phyloP scores from a whole-genome alignment of 805 yeast genomes.

The Pichia ethanolica region DNA sequence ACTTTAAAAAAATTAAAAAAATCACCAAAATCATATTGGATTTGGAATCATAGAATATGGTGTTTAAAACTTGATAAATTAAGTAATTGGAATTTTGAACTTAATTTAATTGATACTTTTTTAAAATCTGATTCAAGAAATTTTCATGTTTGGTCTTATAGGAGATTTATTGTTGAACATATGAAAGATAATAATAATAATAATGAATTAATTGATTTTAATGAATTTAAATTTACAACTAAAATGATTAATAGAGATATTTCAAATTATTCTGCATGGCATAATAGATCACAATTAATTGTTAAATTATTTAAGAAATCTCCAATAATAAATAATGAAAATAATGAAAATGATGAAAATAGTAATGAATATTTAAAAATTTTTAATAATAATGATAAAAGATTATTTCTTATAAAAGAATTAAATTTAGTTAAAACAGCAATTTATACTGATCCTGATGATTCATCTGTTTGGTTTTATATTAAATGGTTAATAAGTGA shows the following conservation, averaged over 20 bases:
- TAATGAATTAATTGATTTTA: conserved; percentile 21
- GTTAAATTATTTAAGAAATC: conserved; percentile 37
- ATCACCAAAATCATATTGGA: conserved; percentile 91
- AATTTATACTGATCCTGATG: conserved; percentile 87
- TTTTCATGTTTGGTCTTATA: conserved; percentile 93
- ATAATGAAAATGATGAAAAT: conserved; percentile 6
- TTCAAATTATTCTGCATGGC: conserved; percentile 95
- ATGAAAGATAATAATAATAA: conserved; percentile 14
- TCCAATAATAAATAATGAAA: conserved; percentile 8
- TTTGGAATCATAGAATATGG: conserved; percentile 94
- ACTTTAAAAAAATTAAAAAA: conserved; percentile 49
- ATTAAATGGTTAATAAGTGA: conserved; percentile 67
- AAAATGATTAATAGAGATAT: conserved; percentile 72
- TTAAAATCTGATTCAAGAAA: conserved; percentile 72
- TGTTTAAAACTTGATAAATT: conserved; percentile 42
- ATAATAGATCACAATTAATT: conserved; percentile 69
- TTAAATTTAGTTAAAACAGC: conserved; percentile 70
- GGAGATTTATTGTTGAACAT: conserved; percentile 57
- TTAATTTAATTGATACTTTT: conserved; percentile 60
- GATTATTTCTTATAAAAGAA: conserved; percentile 44
- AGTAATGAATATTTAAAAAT: conserved; percentile 11
- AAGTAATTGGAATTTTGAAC: conserved; percentile 65
- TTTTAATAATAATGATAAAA: conserved; percentile 13
- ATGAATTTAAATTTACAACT: conserved; percentile 74
- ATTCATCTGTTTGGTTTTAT: conserved; percentile 89